Evolutionary conservation across 1,284 basidiomycete species (phyloP).

Genomic region (Polyporus tsugae): DNA sequence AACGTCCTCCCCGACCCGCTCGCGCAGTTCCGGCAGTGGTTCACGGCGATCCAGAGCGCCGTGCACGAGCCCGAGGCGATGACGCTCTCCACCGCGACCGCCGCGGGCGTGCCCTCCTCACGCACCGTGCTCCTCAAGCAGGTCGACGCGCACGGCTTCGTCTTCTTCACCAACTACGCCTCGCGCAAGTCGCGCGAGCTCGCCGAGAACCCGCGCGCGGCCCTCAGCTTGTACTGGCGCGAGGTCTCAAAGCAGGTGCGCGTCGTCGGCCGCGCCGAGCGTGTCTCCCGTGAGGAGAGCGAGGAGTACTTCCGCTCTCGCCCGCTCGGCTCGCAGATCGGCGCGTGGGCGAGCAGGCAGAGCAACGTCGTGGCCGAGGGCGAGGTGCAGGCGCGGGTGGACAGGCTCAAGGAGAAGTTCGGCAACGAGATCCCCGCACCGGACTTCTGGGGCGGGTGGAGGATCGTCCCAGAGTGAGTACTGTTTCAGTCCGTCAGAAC

Average conservation of each 20-base stretch:
- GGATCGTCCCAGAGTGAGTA: conserved; percentile 88
- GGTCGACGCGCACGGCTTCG: conserved; percentile 85
- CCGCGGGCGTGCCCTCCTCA: conserved; percentile 81
- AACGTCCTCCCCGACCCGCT: conserved; percentile 75
- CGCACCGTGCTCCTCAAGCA: conserved; percentile 94
- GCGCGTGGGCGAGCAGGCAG: conserved; percentile 95
- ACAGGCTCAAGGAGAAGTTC: conserved; percentile 70
- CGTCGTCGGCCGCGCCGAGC: conserved; percentile 87
- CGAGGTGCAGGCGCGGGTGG: conserved; percentile 71
- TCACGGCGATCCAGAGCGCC: conserved; percentile 66
- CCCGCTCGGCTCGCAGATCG: conserved; percentile 86
- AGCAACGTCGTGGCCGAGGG: conserved; percentile 78
- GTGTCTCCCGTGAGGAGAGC: conserved; percentile 74
- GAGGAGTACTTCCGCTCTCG: conserved; percentile 87
- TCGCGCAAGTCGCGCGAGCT: conserved; percentile 93
- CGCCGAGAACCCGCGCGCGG: conserved; percentile 77
- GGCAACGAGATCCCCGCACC: conserved; percentile 79
- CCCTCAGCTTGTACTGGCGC: conserved; percentile 92
- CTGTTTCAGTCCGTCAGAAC: conserved; percentile 1
- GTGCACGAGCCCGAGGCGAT: conserved; percentile 91
- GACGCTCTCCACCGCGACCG: conserved; percentile 82
- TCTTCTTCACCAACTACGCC: conserved; percentile 97
- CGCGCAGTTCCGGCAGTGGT: conserved; percentile 87
- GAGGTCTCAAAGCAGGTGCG: conserved; percentile 86
- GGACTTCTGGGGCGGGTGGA: conserved; percentile 96